These are phyloP conservation scores for Lathyrus aphaca DNA, from an alignment of 306 rosid genomes.

Conservation along the genomic window DNA sequence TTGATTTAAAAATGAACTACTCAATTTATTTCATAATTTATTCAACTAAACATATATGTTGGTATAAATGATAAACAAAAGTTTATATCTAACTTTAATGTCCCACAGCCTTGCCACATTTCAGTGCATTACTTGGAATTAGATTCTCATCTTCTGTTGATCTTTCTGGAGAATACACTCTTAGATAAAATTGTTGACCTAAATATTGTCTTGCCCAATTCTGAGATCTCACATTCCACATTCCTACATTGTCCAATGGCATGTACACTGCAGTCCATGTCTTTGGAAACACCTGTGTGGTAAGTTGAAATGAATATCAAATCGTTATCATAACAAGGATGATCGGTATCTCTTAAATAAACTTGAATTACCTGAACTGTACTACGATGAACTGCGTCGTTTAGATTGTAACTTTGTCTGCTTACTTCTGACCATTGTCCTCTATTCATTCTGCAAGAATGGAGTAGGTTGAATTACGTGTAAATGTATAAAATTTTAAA, in stretches of 20 bases:
- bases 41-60: too few relatives aligned
- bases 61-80: too few relatives aligned
- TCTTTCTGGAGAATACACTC: slow-evolving; percentile 72
- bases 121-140: slow-evolving; percentile 71
- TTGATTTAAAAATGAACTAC: too few relatives aligned
- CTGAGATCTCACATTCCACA: slow-evolving; percentile 91
- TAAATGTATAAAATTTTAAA: neutral
- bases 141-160: slow-evolving; percentile 88
- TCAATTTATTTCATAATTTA: too few relatives aligned
- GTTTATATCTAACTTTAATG: neutral
- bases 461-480: neutral
- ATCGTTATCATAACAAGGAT: too few relatives aligned
- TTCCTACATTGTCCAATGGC: slow-evolving; percentile 91
- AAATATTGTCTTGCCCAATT: slow-evolving; percentile 78
- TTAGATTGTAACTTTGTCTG: slow-evolving; percentile 64
- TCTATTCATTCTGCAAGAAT: slow-evolving; percentile 82
- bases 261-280: slow-evolving; percentile 88
- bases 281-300: slow-evolving; percentile 70
- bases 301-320: too few relatives aligned
- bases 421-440: slow-evolving; percentile 77
- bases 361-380: slow-evolving; percentile 71
- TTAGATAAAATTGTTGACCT: slow-evolving; percentile 84
- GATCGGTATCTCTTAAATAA: neutral
- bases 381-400: slow-evolving; percentile 78
- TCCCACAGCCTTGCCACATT: slow-evolving; percentile 69